Percentiles rank a stretch among this genome's conserved stretches.
Conservation (phyloP, 345 rosid species). For the Euclidium syriacum region DNA sequence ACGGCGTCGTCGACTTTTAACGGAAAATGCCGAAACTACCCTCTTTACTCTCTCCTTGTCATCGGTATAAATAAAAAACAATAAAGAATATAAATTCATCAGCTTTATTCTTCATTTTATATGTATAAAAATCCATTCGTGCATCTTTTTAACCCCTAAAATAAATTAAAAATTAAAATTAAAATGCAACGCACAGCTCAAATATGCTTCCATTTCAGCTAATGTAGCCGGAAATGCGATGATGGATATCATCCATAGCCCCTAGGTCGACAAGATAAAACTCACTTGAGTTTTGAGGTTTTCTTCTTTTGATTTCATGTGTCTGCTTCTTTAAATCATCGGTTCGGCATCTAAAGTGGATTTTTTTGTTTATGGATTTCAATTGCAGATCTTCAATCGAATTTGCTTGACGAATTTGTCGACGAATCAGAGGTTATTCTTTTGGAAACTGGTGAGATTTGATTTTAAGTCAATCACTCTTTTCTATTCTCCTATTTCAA, state of each 20-base stretch:
- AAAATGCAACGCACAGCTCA: conserved; percentile 15
- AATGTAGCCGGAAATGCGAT: conserved; percentile 2
- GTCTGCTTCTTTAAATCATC: conserved; percentile 11
- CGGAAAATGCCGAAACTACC: conserved; percentile 1
- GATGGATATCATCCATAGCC: conserved; percentile 15
- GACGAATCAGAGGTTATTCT: neutral
- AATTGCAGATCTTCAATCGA: conserved; percentile 22
- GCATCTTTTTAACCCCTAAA: conserved; percentile 7
- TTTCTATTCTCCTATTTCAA: neutral
- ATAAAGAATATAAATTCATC: conserved; percentile 14
- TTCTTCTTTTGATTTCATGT: neutral
- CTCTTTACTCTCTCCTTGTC: conserved; percentile 13
- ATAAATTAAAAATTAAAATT: neutral
- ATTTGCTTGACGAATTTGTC: conserved; percentile 1
- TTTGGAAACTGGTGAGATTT: conserved; percentile 16
- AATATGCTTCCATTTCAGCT: conserved; percentile 18
- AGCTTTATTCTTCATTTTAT: conserved; percentile 20
- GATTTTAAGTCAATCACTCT: neutral
- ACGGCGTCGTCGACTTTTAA: conserved; percentile 6
- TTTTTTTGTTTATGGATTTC: neutral
- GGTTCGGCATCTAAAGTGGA: conserved; percentile 8
- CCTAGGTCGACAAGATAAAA: neutral
- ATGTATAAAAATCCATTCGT: conserved; percentile 22
- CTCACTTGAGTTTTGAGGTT: conserved; percentile 8
- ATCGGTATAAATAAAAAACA: neutral